Base-by-base conservation (phyloP, 2,329 filamentous ascomycete species). In the Aspergillus intermedius region DNA sequence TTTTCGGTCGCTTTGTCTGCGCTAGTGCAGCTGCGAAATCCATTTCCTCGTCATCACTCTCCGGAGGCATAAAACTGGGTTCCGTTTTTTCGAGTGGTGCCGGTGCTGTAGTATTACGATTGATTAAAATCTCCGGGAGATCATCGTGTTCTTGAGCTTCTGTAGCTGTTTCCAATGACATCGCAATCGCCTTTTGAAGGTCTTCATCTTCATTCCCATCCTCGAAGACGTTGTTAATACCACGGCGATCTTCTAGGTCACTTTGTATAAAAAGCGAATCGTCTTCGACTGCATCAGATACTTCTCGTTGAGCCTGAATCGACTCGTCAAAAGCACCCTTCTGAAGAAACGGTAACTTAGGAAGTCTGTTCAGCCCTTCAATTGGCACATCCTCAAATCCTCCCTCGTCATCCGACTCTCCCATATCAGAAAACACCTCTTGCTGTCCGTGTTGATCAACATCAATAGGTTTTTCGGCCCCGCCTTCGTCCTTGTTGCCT, bases 341-440 rank as follows among this genome's bases (percentile, higher is more conserved):
- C 47, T 65, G 66, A 19, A 71, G 60, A 28, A 72, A 68, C 44
- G 69, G 69, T 30, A 74, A 63, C 56, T 84, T 91, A 0, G 90
- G 89, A 13, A 96, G 70, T 45, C 90, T 78, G 59, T 96, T 96
- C 10, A 96, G 63, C 0, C 91, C 91, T 65, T 93, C 88, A 43
- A 96, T 91, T 0, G 91, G 90, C 3, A 96, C 86, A 67, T 96
- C 91, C 64, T 96, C 91, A 59, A 96, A 96, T 4, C 85, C 86
- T 0, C 87, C 86, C 2, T 87, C 84, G 4, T 87, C 86, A 45
- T 82, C 81, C 7, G 80, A 80, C 2, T 79, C 78, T 1, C 83
- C 81, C 3, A 25, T 43, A 9, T 82, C 76, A 1, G 81, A 74
- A 22, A 81, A 78, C 34, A 77, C 49, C 9, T 64, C 59, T 9